Conservation (phyloP, 495 filamentous ascomycete genomes). For the Tuber microsphaerosporum region DNA sequence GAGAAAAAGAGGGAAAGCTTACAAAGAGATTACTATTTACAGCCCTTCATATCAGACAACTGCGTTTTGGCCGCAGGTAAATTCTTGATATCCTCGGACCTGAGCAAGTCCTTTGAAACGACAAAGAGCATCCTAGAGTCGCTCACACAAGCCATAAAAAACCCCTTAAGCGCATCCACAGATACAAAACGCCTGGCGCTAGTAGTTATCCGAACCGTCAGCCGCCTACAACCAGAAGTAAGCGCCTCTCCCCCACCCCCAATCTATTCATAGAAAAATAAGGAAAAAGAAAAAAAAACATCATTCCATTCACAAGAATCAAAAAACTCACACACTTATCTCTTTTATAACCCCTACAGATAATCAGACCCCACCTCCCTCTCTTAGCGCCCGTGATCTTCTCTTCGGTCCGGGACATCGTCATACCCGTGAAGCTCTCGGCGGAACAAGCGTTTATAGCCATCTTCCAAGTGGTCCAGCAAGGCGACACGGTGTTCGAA, state of each 20-base stretch:
- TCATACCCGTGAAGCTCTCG: slow-evolving; percentile 94
- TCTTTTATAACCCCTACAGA: slow-evolving; percentile 13
- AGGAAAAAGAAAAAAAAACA: background rate
- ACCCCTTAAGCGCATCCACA: slow-evolving; percentile 56
- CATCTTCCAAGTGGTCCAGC: slow-evolving; percentile 86
- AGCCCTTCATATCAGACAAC: slow-evolving; percentile 82
- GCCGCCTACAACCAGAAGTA: slow-evolving; percentile 62
- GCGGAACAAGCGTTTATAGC: slow-evolving; percentile 90
- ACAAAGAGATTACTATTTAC: slow-evolving; percentile 7
- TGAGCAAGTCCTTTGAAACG: slow-evolving; percentile 57
- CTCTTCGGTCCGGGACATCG: slow-evolving; percentile 76
- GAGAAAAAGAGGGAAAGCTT: slow-evolving; percentile 20
- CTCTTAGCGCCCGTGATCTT: slow-evolving; percentile 78
- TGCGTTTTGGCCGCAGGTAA: slow-evolving; percentile 92
- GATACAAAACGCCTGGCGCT: slow-evolving; percentile 82
- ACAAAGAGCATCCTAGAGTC: slow-evolving; percentile 72
- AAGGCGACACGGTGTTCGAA: slow-evolving; percentile 80
- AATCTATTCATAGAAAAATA: slow-evolving; percentile 1
- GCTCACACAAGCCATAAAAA: slow-evolving; percentile 63
- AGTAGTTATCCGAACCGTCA: slow-evolving; percentile 80
- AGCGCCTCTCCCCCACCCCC: background rate
- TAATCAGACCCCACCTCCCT: slow-evolving; percentile 69
- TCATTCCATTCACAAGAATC: background rate
- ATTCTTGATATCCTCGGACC: slow-evolving; percentile 63
- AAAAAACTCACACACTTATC: background rate